phyloP scores from a whole-genome alignment of 306 rosid species.

The Malus sylvestris region DNA sequence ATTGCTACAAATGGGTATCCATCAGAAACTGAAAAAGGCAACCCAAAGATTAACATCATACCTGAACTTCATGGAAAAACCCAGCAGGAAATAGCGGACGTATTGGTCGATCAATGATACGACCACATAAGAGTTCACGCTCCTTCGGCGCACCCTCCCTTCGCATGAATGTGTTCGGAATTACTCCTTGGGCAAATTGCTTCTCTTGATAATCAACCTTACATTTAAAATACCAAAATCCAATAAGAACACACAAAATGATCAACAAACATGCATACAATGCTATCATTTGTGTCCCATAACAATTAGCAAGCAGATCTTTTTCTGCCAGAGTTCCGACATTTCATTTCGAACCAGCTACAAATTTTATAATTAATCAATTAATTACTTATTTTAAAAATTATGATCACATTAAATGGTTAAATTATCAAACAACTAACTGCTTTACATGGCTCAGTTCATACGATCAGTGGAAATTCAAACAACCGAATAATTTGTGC shows the following conservation, averaged over 20 bases:
- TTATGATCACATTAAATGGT: background rate
- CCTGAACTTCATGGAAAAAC: conserved; percentile 97
- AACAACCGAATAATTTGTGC: background rate
- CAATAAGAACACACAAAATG: background rate
- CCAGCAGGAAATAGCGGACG: conserved; percentile 88
- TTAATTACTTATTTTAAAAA: background rate
- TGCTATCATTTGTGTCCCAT: too few relatives aligned
- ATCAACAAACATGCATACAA: background rate
- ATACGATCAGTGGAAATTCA: background rate
- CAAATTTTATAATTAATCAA: too few relatives aligned
- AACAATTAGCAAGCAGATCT: too few relatives aligned
- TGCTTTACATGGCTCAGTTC: background rate
- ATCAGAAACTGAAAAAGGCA: background rate
- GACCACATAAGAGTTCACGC: conserved; percentile 85
- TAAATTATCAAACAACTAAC: background rate
- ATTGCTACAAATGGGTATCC: background rate
- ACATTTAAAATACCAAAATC: conserved; percentile 3
- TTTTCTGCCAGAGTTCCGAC: too few relatives aligned
- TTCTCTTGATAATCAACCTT: conserved; percentile 97
- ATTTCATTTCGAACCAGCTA: too few relatives aligned
- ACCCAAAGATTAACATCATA: conserved; percentile 18
- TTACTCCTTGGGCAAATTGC: conserved; percentile 82
- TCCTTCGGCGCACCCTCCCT: conserved; percentile 97
- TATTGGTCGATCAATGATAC: conserved; percentile 83
- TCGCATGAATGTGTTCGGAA: conserved; percentile 72